Base-by-base conservation (phyloP, 768 basidiomycete genomes). In the Suillus sp. region DNA sequence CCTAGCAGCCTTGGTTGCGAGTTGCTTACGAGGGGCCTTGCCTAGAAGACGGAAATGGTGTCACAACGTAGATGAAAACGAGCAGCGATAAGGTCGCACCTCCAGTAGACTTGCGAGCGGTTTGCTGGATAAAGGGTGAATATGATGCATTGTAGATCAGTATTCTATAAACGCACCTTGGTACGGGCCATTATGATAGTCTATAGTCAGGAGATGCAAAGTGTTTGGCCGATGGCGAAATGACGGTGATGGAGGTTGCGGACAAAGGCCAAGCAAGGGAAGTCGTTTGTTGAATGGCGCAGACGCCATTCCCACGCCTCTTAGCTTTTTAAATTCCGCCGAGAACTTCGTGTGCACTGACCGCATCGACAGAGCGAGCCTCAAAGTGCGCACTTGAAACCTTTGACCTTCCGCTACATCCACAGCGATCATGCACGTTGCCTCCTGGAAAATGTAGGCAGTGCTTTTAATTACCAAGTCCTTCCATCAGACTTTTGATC, bases 91-190 rank as follows among this genome's bases (percentile, higher is more conserved):
- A 64, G 69, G 69, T 80, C 86, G 70, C 70, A 89, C 95, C 95
- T 91, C 96, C 96, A 68, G 96, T 97, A 63, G 96, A 97, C 85
- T 98, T 97, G 81, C 96, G 94, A 75, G 96, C 96, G 76, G 95
- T 97, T 95, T 97, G 96, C 95, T 95, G 56, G 25, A 64, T 56
- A 47, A 66, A 30, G 13, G 51, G 51, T 62, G 56, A 69, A 14
- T 32, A 37, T 59, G 68, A 59, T 67, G 66, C 56, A 57, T 54
- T 34, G 30, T 18, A 22, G 34, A 2, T 16, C 38, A 55, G 18
- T 22, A 53, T 13, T 20, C 22, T 30, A 18, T 20, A 42, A 42
- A 66, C 72, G 60, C 66, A 91, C 92, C 87, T 94, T 95, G 75
- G 93, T 95, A 73, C 93, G 92, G 70, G 93, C 93, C 93, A 95